Base-by-base conservation (phyloP, 2,329 filamentous ascomycete genomes). In the Tolypocladium ovalisporum region DNA sequence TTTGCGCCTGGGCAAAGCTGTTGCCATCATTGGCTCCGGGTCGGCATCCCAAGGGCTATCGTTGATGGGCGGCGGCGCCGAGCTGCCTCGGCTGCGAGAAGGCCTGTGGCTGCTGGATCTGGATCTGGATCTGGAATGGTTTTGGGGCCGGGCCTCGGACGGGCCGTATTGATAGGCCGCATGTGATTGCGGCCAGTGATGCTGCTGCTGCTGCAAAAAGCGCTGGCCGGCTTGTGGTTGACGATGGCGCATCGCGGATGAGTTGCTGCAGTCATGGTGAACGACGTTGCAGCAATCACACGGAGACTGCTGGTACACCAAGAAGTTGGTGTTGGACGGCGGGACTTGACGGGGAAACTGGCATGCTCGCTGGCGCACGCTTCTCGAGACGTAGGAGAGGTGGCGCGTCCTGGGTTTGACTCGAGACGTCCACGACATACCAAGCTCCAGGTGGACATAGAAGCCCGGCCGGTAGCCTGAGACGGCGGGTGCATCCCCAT, bases 391-490 rank as follows among this genome's bases (percentile, higher is more conserved):
- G 36, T 40, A 54, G 10, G 35, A 32, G n/a, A 79, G 59, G 34
- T 74, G 73, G 59, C 77, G 76, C 55, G 68, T 73, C 58, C 73
- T 76, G 15, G 75, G 70, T 15, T 73, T 59, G 57, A 76, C 71
- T n/a, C 47, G 47, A 34, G 47, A 17, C 27, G 47, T 32, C 73
- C 76, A 80, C 1, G 78, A 79, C 29, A 82, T 67, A 35, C 79
- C 77, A 58, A 81, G 78, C 63, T 80, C 78, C 58, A 82, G 67
- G 56, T 79, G 75, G 12, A 81, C 67, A 58, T 79, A 81, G 56
- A 81, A 68, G 40, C 60, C 60, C 51, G 68, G 66, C 55, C 66
- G 62, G 35, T 65, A 60, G 32, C 59, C 57, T 67, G 70, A 70
- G 51, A 36, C 60, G 55, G 56, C 34, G 17, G 27, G 17, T 17